A percentile compares a stretch with the other conserved stretches of the same genome.
These are phyloP conservation scores for Thymus mandschuricus DNA, from an alignment of 257 asterid genomes.

Conservation along the genomic window DNA sequence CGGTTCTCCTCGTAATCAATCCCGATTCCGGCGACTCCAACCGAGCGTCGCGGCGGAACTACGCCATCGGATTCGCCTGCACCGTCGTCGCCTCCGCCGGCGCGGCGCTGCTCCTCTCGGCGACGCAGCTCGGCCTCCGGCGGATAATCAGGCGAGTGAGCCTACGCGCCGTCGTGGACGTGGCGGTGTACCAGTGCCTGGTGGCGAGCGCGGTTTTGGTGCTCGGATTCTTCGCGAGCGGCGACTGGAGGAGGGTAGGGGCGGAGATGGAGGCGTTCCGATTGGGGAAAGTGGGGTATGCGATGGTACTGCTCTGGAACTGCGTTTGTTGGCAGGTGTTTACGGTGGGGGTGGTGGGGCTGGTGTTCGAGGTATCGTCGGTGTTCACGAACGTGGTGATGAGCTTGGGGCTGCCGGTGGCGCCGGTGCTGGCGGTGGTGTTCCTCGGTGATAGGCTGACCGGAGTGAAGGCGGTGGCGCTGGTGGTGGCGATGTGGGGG, in stretches of 20 bases:
- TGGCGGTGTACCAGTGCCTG: neutral
- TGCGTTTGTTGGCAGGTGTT: conserved; percentile 38
- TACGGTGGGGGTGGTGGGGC: conserved; percentile 39
- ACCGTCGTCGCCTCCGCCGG: conserved; percentile 44
- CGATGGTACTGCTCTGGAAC: neutral
- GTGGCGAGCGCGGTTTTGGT: conserved; percentile 35
- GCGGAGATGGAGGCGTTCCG: conserved; percentile 42
- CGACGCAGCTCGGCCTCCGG: conserved; percentile 29
- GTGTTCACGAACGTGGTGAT: conserved; percentile 52
- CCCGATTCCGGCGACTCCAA: conserved; percentile 29
- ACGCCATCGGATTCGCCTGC: conserved; percentile 37
- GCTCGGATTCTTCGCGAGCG: conserved; percentile 44
- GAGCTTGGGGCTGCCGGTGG: conserved; percentile 41
- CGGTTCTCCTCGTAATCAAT: conserved; percentile 33
- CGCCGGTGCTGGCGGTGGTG: conserved; percentile 48
- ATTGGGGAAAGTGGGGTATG: conserved; percentile 33
- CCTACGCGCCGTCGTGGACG: neutral
- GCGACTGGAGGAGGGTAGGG: conserved; percentile 48
- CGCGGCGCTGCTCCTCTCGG: conserved; percentile 41
- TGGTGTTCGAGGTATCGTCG: conserved; percentile 46
- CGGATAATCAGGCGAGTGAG: neutral
- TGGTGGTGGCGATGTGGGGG: conserved; percentile 61
- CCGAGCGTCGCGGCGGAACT: conserved; percentile 8
- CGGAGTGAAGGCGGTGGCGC: conserved; percentile 41
- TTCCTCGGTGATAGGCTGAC: conserved; percentile 47